Evolutionary conservation across 2,329 filamentous ascomycete species (phyloP).

Genomic region (Penicillium decumbens): DNA sequence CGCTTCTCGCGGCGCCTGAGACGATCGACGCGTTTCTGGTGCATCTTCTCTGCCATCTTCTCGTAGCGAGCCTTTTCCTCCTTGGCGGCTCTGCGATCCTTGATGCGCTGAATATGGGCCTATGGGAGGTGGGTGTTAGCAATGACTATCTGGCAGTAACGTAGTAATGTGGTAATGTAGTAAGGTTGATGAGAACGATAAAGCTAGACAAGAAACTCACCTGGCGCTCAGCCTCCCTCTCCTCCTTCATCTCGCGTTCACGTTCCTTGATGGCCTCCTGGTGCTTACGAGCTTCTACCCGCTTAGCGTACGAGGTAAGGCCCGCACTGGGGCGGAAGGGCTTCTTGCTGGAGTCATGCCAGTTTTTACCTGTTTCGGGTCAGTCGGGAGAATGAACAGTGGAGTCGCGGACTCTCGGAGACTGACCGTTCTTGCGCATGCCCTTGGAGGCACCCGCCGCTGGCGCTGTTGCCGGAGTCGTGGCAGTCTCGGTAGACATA

Average conservation of each 20-base stretch:
- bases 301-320: slow-evolving; percentile 72
- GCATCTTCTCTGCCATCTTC: slow-evolving; percentile 96
- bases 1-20: slow-evolving; percentile 94
- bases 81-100: slow-evolving; percentile 80
- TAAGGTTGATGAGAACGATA: neutral
- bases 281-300: slow-evolving; percentile 64
- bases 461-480: slow-evolving; percentile 31
- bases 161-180: neutral
- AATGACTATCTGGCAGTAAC: neutral
- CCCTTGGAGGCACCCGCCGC: slow-evolving; percentile 43
- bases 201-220: slow-evolving; percentile 46
- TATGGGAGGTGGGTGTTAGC: slow-evolving; percentile 36
- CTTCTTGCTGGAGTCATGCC: slow-evolving; percentile 70
- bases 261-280: slow-evolving; percentile 78
- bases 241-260: slow-evolving; percentile 92
- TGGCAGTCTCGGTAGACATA: slow-evolving; percentile 12
- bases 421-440: slow-evolving; percentile 77
- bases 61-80: slow-evolving; percentile 90
- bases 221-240: slow-evolving; percentile 85
- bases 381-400: slow-evolving; percentile 13
- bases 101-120: slow-evolving; percentile 73
- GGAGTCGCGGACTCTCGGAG: slow-evolving; percentile 7
- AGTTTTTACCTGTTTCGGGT: slow-evolving; percentile 73
- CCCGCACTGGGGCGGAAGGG: slow-evolving; percentile 80
- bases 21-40: slow-evolving; percentile 87